Base-by-base conservation (phyloP, 1,284 basidiomycete species). In the Gastroboletus turbinatus region DNA sequence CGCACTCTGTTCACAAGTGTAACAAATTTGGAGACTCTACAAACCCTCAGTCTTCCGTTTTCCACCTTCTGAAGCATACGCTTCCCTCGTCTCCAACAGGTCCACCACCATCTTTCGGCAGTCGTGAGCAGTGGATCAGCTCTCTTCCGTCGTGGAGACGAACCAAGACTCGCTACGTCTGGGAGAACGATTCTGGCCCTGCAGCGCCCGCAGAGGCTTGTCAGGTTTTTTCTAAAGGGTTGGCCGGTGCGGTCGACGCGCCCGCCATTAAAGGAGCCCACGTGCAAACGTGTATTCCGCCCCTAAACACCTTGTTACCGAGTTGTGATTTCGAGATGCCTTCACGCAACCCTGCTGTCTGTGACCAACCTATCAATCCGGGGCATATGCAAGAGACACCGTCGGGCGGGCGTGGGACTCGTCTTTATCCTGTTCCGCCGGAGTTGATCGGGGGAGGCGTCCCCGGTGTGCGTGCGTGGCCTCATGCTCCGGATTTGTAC, bases 251-350 rank as follows among this genome's bases (percentile, higher is more conserved):
- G 81, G 78, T 68, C 65, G 77, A 87, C 87, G 86, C 83, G 76
- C 70, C 79, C 69, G 84, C 82, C 77, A 89, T 87, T 88, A 89
- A 90, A 88, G 88, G 88, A 83, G 69, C 79, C 74, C 84, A 76
- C 83, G 85, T 84, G 82, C 79, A 88, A 82, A 84, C 85, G 82
- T 85, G 84, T 78, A 80, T 86, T 85, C 85, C 87, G 85, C 88
- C 88, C 87, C 73, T 79, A 73, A 76, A 74, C 60, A 73, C 72
- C 56, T 64, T 75, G 56, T 58, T 72, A 29, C 61, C 66, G 36
- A 47, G 59, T 47, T 48, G 61, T 53, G 46, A 33, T 56, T 49
- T 54, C 23, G 57, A 67, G 32, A 71, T 67, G 62, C 33, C 40
- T 21, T 49, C 56, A 14, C 42, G n/a, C 30, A 53, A 43, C 33